These are phyloP conservation scores for Mortierella sp. DNA, from an alignment of 371 early-diverging fungal species.

Conservation along the genomic window DNA sequence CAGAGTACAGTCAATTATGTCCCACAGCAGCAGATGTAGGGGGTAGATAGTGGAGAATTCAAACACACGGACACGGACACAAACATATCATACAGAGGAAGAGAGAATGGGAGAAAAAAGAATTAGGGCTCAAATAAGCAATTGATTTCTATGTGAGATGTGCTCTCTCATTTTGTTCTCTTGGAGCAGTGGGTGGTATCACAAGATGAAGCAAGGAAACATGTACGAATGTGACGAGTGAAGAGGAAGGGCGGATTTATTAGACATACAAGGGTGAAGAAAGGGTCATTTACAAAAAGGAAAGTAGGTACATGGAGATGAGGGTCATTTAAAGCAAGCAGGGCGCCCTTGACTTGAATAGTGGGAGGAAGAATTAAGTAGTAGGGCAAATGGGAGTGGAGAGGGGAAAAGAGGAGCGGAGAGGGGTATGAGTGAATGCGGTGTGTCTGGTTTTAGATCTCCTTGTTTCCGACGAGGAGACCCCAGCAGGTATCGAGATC, in stretches of 20 bases:
- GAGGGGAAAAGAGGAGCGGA: neutral
- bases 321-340: neutral
- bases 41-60: neutral
- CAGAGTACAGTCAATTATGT: too few species aligned
- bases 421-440: neutral
- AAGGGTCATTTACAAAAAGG: neutral
- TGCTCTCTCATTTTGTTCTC: neutral
- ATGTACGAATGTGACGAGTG: neutral
- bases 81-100: neutral
- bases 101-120: neutral
- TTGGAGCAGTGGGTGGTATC: neutral
- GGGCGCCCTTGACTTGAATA: neutral
- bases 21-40: neutral
- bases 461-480: slow-evolving; percentile 37
- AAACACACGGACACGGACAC: neutral
- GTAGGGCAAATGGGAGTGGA: neutral
- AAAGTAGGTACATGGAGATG: neutral
- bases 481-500: slow-evolving; percentile 53
- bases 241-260: neutral
- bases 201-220: neutral
- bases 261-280: neutral
- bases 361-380: neutral
- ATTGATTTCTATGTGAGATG: neutral
- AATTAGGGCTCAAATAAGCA: neutral
- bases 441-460: neutral